Evolutionary conservation across 2,329 filamentous ascomycete genomes (phyloP), one percentile per base, ranked within the genome.

Genomic region (Fusarium haematococcum): DNA sequence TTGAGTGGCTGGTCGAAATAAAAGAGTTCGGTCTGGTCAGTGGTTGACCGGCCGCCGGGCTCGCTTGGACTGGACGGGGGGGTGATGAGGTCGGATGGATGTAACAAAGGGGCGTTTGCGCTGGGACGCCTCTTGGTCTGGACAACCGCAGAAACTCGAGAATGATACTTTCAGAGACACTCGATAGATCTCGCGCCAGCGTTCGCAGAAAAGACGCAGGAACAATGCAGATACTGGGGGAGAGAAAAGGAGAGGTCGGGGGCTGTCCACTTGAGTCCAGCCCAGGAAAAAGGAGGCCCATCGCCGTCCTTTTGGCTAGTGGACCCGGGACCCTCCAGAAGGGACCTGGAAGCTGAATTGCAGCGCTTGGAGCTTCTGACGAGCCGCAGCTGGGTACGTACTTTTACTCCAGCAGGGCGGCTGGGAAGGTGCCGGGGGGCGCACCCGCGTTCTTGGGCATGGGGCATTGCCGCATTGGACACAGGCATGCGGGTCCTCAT

Each of bases 281-380:
- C 18, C 48, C 27, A 30, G n/a, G 48, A n/a, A 79, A 78, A 79
- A 79, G 77, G 77, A 79, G 77, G 76, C 71, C 70, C 69, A 72
- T 79, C 67, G 65, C 76, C 69, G 63, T 70, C 58, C 64, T 71
- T 67, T 65, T 52, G 63, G 64, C 68, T 71, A 71, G 73, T 45
- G 52, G 33, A 41, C 35, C 56, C 35, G 76, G 77, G 70, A 68
- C 77, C 72, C 62, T 71, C 65, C 52, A 68, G 59, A 75, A 66
- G 35, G 60, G 62, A 57, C 61, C 68, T 78, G 64, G 66, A 70
- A 73, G 70, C 70, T 63, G 66, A 75, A 67, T 71, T 62, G 59
- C 65, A 76, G 73, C 63, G 65, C 65, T 60, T 65, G 67, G 66
- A 45, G 68, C 43, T 56, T 64, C 32, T 37, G 56, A 39, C 33